Evolutionary conservation across 345 rosid species (phyloP), one percentile per base, ranked within the genome.

Genomic region (Barbarea vulgaris): DNA sequence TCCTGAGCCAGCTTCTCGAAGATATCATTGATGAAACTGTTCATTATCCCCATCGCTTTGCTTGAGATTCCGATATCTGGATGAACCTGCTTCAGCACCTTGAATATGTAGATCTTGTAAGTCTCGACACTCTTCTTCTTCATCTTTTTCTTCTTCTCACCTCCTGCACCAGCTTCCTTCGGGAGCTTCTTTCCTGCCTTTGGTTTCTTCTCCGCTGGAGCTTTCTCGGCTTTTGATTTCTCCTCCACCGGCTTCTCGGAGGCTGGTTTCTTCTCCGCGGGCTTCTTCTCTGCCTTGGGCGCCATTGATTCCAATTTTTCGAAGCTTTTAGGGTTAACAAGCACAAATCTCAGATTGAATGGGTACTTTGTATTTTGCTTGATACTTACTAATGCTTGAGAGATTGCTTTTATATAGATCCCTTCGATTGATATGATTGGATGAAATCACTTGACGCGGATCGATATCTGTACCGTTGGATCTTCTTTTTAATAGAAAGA

Each of bases 121-220:
- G 97, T 89, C 88, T 89, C 96, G 1, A 55, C 54, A 59, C 82
- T 85, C 86, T 89, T 91, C 93, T 89, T 91, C 33, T 21, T 1
- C 19, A 84, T 67, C 91, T 87, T 91, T 75, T 83, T 91, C 87
- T 86, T 91, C 85, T 89, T 91, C 69, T 91, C 95, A 0, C 81
- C 84, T 9, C 84, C 79, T 0, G 74, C 71, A 1, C 82, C 85
- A 4, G 86, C 88, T 8, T 91, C 97, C 71, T 91, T 91, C 0
- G 96, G 91, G 2, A 91, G 84, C 50, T 89, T 89, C 84, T 91
- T 91, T 0, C 96, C 93, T 61, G 97, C 97, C 81, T 89, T 89
- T 8, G 93, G 97, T 70, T 85, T 89, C 84, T 89, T 89, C 87
- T 89, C 97, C 0, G 93, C 96, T n/a, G 90, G 93, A 0, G 91